Base-by-base conservation (phyloP, 257 asterid species). In the Lithospermum erythrorhizon region DNA sequence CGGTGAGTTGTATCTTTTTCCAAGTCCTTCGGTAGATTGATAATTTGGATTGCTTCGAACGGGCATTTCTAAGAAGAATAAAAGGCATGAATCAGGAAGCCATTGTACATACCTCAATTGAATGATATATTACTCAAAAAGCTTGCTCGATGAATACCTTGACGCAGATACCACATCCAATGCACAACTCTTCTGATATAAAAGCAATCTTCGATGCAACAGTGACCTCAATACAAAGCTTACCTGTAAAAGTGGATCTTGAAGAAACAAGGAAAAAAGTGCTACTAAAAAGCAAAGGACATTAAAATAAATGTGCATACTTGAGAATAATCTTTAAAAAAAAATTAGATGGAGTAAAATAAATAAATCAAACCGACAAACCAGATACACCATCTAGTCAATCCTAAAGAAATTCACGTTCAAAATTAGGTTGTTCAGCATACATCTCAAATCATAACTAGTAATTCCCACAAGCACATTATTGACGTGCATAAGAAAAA, bases 91-190 rank as follows among this genome's bases (percentile, higher is more conserved):
- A 62, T 49, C 30, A 70, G 61, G 58, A 54, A 62, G 48, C 11
- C 22, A 59, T 67, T 37, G 51, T 35, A 22, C 30, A 21, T 54
- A 57, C 65, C 35, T 37, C 9, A 11, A 4, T 9, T 6, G 15
- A 53, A 21, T 58, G 20, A 45, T 18, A 22, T n/a, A 17, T 9
- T 29, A 56, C 27, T 53, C 32, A 59, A 3, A 21, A 58, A 22
- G 25, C 22, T 64, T 53, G 3, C 19, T 24, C 25, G 21, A 37
- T 30, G 66, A 89, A 45, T 68, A 91, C 98, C 96, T 91, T 93
- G 57, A 93, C 97, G 69, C 97, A 93, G 60, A 89, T 89, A 84
- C 99, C 97, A 63, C 99, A 93, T 48, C 99, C 99, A 67, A 89
- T 89, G 74, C 99, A 93, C 73, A 93, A 69, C 76, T 93, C 99